These are phyloP conservation scores for Aspergillus eucalypticola DNA, from an alignment of 2,329 filamentous ascomycete genomes.

Conservation along the genomic window DNA sequence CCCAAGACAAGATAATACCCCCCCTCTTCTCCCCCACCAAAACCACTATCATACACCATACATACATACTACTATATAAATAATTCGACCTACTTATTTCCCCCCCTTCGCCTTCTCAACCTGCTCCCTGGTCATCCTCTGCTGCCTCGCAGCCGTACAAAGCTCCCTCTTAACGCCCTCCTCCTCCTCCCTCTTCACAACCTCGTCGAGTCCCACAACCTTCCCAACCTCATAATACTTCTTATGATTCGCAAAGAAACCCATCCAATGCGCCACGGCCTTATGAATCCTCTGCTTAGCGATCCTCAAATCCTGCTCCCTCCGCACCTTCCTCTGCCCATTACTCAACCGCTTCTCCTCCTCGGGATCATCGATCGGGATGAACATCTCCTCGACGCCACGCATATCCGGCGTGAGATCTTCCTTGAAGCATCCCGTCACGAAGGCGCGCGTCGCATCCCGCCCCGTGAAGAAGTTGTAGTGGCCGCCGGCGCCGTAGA, in stretches of 20 bases:
- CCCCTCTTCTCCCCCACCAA: neutral
- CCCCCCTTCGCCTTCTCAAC: neutral
- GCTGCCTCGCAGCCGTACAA: conserved; percentile 70
- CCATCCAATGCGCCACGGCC: conserved; percentile 76
- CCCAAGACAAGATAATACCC: neutral
- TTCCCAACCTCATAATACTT: conserved; percentile 81
- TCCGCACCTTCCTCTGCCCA: conserved; percentile 52
- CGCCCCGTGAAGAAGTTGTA: conserved; percentile 85
- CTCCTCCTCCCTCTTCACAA: conserved; percentile 44
- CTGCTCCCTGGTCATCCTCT: conserved; percentile 55
- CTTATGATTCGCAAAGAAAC: conserved; percentile 75
- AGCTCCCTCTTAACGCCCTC: conserved; percentile 58
- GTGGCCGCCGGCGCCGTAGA: conserved; percentile 78
- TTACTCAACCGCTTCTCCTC: conserved; percentile 34
- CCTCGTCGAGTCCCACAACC: conserved; percentile 55
- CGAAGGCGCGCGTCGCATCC: conserved; percentile 84
- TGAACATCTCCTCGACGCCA: conserved; percentile 83
- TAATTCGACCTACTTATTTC: conserved; percentile 2
- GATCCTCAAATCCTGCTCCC: conserved; percentile 63
- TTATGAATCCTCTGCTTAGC: conserved; percentile 67
- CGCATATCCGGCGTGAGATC: conserved; percentile 82
- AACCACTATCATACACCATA: neutral
- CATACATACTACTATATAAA: conserved; percentile 4
- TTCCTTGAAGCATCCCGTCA: conserved; percentile 88
- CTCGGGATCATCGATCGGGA: conserved; percentile 64